A percentile compares a stretch with the other conserved stretches of the same genome.
Evolutionary conservation across 2,329 filamentous ascomycete genomes (phyloP).

Genomic region (Pyrenophora seminiperda): DNA sequence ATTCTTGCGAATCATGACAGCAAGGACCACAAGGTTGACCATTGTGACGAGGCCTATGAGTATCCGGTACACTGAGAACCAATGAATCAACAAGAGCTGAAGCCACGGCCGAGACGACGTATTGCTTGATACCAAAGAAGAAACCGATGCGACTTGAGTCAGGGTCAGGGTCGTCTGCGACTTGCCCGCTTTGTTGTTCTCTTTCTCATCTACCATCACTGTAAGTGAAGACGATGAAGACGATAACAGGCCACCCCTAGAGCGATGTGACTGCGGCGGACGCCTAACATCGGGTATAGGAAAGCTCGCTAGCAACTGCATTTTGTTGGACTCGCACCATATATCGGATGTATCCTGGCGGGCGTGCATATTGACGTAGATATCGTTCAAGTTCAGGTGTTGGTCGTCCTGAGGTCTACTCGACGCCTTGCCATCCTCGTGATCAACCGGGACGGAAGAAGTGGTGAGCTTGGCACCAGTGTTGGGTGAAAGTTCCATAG

Average conservation of each 20-base stretch:
- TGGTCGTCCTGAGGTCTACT: neutral
- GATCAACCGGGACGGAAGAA: neutral
- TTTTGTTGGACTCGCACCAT: neutral
- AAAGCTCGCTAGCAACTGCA: too few relatives aligned
- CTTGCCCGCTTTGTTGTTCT: neutral
- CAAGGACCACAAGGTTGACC: slow-evolving; percentile 14
- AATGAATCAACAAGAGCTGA: slow-evolving; percentile 15
- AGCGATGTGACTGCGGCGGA: too few relatives aligned
- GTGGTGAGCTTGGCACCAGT: neutral
- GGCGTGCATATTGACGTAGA: neutral
- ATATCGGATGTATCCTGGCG: neutral
- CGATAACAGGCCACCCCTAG: neutral
- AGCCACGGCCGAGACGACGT: neutral
- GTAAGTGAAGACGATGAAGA: neutral
- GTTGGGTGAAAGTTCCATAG: neutral
- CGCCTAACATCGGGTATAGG: neutral
- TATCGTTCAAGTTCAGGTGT: neutral
- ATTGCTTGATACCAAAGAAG: neutral
- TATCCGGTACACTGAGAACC: slow-evolving; percentile 26
- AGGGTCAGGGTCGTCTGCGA: neutral
- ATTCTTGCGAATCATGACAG: neutral
- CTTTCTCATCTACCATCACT: neutral
- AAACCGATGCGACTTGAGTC: neutral
- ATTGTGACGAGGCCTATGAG: slow-evolving; percentile 15
- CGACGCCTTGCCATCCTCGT: slow-evolving; percentile 1